Base-by-base conservation (phyloP, 495 filamentous ascomycete species). In the Pyrenopolyporus hunteri region DNA sequence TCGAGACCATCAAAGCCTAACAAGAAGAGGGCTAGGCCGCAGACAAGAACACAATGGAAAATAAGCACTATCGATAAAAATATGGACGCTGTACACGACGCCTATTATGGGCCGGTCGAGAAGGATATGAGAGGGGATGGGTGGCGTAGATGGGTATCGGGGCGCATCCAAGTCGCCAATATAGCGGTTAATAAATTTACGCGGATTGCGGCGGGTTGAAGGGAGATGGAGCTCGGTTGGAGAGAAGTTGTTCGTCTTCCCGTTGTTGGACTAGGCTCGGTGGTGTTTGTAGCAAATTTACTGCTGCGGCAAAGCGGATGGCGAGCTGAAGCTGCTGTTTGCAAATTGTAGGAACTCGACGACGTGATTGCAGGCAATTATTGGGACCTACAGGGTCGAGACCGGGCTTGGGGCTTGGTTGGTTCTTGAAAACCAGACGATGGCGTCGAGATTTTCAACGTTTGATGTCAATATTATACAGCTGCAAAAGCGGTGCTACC, bases 341-440 rank as follows among this genome's bases (percentile, higher is more conserved):
- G 63, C 63, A 46, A 66, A 57, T 57, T n/a, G 26, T 57, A 60
- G 57, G 63, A 50, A 44, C 36, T 44, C 28, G 51, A 51, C 50
- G 57, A 57, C 56, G 56, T 66, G 56, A 56, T 65, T 60, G 56
- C 46, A 60, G 39, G 32, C 48, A 60, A 46, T 46, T 60, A 66
- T 48, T 60, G 45, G 63, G 23, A 25, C 62, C 33, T 17, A 53
- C 51, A 26, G 46, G 56, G 63, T 66, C 57, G 57, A 66, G 63
- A 50, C 63, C 51, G 28, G 32, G 51, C 36, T 49, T 20, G 31
- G 33, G 20, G 56, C 37, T 52, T 55, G 17, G 32, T 26, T 57
- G 40, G 28, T 31, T 43, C 13, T 57, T 16, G 11, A 32, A 52
- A 36, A 31, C 35, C 32, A 36, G 51, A 46, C 47, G 32, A 66